Evolutionary conservation across 2,329 filamentous ascomycete species (phyloP), one percentile per base, ranked within the genome.

Genomic region (Chaetomiaceae sp.): DNA sequence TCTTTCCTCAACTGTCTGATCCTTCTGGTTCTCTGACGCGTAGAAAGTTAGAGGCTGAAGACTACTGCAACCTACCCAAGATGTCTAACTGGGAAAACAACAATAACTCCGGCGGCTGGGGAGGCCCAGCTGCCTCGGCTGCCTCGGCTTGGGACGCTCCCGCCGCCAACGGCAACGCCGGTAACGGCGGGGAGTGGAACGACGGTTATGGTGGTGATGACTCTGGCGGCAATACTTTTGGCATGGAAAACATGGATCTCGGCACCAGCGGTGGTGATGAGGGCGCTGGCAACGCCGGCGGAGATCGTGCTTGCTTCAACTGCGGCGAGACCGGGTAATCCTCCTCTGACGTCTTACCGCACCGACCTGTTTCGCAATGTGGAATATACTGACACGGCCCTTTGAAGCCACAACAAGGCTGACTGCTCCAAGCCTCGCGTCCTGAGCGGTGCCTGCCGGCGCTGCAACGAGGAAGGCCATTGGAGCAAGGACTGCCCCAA

Each of bases 351-450:
- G n/a, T n/a, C n/a, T n/a, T n/a, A n/a, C n/a, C n/a, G n/a, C n/a
- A n/a, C n/a, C n/a, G n/a, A n/a, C n/a, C n/a, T n/a, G n/a, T n/a
- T n/a, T n/a, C n/a, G n/a, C n/a, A n/a, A n/a, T n/a, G n/a, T n/a
- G n/a, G n/a, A n/a, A n/a, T n/a, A n/a, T n/a, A n/a, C 30, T 43
- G n/a, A 49, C 38, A 20, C 17, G 24, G 10, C n/a, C n/a, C 12
- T 2, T 6, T 33, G 8, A 22, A 75, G 80, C 12, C 81, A 85
- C 68, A 78, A 70, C 63, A 83, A 81, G 63, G 65, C 71, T 1
- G 80, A 84, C 7, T 84, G 81, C 57, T 56, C 76, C 15, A 79
- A 83, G 45, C 72, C 74, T 14, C 66, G 65, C 20, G 73, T 77
- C 29, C 55, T 62, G 27, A 39, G 32, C 15, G 60, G 58, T 26